Evolutionary conservation across 768 basidiomycete species (phyloP).

Genomic region (Chalciporus piperatus): DNA sequence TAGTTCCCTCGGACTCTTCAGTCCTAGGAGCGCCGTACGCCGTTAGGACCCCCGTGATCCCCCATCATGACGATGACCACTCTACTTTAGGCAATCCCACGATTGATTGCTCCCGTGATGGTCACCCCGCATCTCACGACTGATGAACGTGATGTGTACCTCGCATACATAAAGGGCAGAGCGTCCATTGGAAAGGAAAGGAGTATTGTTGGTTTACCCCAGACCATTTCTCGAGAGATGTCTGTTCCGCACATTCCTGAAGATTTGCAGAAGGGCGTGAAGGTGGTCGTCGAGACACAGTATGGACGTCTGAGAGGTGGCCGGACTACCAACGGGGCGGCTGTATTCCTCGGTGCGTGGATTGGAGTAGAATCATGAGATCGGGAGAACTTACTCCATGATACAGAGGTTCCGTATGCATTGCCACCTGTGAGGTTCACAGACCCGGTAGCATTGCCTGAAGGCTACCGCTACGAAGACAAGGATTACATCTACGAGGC

Average conservation of each 20-base stretch:
- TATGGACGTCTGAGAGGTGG: conserved; percentile 60
- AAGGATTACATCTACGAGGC: conserved; percentile 63
- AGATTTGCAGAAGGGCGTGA: conserved; percentile 2
- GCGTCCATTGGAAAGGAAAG: too few species aligned
- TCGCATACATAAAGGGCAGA: too few species aligned
- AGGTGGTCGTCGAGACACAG: conserved; percentile 42
- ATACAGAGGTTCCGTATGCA: conserved; percentile 70
- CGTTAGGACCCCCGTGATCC: too few species aligned
- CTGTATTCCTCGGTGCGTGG: conserved; percentile 59
- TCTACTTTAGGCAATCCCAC: too few species aligned
- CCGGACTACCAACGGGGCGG: conserved; percentile 56
- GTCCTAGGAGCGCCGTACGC: too few species aligned
- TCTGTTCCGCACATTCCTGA: conserved; percentile 10
- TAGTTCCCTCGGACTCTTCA: too few species aligned
- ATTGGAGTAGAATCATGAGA: background rate
- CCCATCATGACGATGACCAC: too few species aligned
- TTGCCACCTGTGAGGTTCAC: conserved; percentile 62
- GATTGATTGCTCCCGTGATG: too few species aligned
- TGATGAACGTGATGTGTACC: too few species aligned
- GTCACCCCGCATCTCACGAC: too few species aligned
- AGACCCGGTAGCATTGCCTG: conserved; percentile 57
- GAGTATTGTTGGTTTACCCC: too few species aligned
- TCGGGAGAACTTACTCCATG: background rate
- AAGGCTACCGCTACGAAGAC: conserved; percentile 51
- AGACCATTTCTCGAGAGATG: background rate